These are phyloP conservation scores for Coelastrella sp. DNA, from an alignment of 139 green algal genomes.

Conservation along the genomic window DNA sequence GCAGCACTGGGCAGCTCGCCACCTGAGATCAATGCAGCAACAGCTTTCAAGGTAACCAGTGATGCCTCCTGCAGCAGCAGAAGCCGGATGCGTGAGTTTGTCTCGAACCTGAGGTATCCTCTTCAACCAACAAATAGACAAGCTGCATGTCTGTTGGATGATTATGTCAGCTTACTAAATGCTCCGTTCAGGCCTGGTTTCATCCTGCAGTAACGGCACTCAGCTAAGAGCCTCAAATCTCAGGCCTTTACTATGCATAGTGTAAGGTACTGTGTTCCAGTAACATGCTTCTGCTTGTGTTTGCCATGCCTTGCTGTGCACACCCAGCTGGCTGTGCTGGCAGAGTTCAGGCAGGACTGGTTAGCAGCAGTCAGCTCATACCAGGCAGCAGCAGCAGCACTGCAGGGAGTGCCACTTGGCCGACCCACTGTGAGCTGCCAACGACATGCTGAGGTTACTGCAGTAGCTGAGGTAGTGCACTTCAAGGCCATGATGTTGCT, in stretches of 20 bases:
- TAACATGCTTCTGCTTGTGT: neutral
- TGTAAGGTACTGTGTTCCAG: too few relatives aligned
- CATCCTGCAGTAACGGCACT: too few relatives aligned
- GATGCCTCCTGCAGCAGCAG: neutral
- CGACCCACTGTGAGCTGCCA: constrained; percentile 25
- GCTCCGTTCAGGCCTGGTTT: too few relatives aligned
- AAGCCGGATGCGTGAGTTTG: too few relatives aligned
- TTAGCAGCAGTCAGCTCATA: constrained; percentile 62
- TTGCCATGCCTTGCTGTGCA: neutral
- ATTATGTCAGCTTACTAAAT: too few relatives aligned
- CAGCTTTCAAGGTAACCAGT: constrained; percentile 46
- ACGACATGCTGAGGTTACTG: constrained; percentile 48
- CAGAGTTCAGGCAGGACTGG: constrained; percentile 76
- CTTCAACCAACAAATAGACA: too few relatives aligned
- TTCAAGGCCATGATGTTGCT: constrained; percentile 76
- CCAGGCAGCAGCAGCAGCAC: constrained; percentile 59
- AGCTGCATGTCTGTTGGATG: too few relatives aligned
- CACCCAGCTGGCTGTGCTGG: constrained; percentile 62
- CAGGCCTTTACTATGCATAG: too few relatives aligned
- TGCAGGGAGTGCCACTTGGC: constrained; percentile 44
- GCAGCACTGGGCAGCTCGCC: constrained; percentile 33
- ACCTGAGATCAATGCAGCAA: constrained; percentile 28
- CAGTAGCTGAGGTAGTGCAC: constrained; percentile 64
- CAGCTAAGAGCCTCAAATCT: too few relatives aligned
- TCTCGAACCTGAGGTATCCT: too few relatives aligned